Base-by-base conservation (phyloP, 163 green algal species). In the Scenedesmus sp. region DNA sequence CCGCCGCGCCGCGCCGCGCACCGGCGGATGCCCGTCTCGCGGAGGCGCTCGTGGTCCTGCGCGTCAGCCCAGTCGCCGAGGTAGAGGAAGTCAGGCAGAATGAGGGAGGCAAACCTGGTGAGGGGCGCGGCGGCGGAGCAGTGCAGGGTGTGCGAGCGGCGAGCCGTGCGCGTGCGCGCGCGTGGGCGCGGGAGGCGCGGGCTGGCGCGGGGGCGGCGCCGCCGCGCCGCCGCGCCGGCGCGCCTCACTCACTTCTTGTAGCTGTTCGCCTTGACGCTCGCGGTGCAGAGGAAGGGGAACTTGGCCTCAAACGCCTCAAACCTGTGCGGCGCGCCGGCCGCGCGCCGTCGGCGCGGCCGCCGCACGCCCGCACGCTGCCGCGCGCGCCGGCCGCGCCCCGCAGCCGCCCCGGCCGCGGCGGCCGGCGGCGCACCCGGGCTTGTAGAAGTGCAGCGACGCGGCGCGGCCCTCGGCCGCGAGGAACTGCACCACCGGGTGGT, bases 21-120 rank as follows among this genome's bases (percentile, higher is more conserved):
- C 84, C 81, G 76, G 34, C 75, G 78, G 33, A 94, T 77, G 57
- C 83, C 77, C 0, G 94, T 57, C 51, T 93, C 88, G 0, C 67
- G 54, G 56, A 93, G 77, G 26, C 80, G 75, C 13, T 93, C 87
- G 4, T 53, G 15, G 0, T 83, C 65, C n/a, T 83, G 48, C 0
- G 91, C 91, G 63, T 93, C 71, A 6, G 72, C 77, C 91, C 91
- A 96, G 75, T 94, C 89, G 0, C 91, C 91, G 62, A 96, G 83
- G 77, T 92, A 96, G 26, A 96, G 85, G 20, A 87, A 45, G 24
- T 74, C 78, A 0, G 86, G 85, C 13, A 93, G 48, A 42, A 96
- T 92, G 70, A 91, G 77, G 10, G 81, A 90, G 10, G 90, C 88
- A 73, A 89, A 94, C 50, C 86, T 92, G 87, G 33, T 53, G 14